phyloP scores from a whole-genome alignment of 768 basidiomycete genomes.

The Cubamyces sp. region DNA sequence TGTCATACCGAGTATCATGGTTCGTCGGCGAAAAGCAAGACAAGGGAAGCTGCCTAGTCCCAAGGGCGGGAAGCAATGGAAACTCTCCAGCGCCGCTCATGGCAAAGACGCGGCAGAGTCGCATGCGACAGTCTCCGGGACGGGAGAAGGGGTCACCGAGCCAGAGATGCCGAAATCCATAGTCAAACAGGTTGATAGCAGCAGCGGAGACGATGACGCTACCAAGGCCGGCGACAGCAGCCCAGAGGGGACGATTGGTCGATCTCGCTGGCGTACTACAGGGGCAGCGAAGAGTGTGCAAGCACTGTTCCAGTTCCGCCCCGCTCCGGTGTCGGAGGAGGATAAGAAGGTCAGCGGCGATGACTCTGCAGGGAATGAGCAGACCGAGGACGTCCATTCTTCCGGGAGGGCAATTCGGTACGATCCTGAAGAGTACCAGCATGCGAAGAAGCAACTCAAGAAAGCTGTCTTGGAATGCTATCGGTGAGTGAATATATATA shows the following conservation, averaged over 20 bases:
- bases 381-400: neutral
- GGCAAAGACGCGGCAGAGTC: neutral
- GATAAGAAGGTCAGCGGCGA: neutral
- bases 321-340: neutral
- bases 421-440: slow-evolving; percentile 79
- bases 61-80: neutral
- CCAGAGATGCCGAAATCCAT: slow-evolving; percentile 1
- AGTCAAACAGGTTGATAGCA: slow-evolving; percentile 2
- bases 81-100: neutral
- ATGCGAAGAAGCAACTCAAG: slow-evolving; percentile 85
- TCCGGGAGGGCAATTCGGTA: slow-evolving; percentile 8
- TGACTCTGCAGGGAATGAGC: slow-evolving; percentile 6
- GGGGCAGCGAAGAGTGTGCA: slow-evolving; percentile 15
- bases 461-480: slow-evolving; percentile 86
- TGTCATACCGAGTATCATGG: slow-evolving; percentile 12
- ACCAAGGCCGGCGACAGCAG: slow-evolving; percentile 8
- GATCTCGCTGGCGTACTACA: slow-evolving; percentile 10
- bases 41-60: neutral
- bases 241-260: slow-evolving; percentile 1
- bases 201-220: neutral
- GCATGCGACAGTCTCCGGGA: neutral
- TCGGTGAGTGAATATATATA: slow-evolving; percentile 45
- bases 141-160: neutral
- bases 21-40: slow-evolving; percentile 9
- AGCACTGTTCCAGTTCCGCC: slow-evolving; percentile 14